phyloP scores from a whole-genome alignment of 176 grass and related monocot species.

The Thalia dealbata region DNA sequence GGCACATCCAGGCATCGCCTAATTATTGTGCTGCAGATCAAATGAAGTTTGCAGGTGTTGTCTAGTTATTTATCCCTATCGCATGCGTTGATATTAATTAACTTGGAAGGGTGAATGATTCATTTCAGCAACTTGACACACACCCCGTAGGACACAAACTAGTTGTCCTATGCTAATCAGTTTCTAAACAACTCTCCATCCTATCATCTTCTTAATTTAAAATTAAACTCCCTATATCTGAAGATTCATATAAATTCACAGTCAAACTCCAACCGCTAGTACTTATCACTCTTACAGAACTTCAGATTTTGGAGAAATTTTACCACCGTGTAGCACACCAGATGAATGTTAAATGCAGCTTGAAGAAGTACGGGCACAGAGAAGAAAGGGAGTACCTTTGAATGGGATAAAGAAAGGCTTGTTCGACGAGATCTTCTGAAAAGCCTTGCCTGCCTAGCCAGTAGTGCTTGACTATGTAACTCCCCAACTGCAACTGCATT shows the following conservation, averaged over 20 bases:
- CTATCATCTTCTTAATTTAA: not conserved
- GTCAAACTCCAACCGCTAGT: not conserved
- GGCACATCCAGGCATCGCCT: not conserved
- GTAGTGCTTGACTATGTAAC: not conserved
- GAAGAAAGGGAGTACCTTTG: conserved; percentile 9
- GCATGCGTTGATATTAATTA: too few relatives aligned
- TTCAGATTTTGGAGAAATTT: not conserved
- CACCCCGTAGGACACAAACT: not conserved
- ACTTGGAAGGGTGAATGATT: not conserved
- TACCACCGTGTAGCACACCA: not conserved
- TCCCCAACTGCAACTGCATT: conserved; percentile 10
- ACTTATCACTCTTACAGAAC: not conserved
- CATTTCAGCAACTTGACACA: not conserved
- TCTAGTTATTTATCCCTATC: too few relatives aligned
- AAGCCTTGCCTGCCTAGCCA: conserved; percentile 9
- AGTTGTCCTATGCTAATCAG: not conserved
- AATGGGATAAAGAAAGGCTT: not conserved
- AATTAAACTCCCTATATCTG: not conserved
- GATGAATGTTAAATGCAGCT: not conserved
- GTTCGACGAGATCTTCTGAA: not conserved
- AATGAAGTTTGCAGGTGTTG: too few relatives aligned
- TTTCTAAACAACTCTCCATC: not conserved
- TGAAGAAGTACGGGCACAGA: not conserved
- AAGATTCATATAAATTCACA: not conserved
- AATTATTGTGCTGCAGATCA: not conserved